Conservation (phyloP, 2,329 filamentous ascomycete genomes). For the Trichoderma harzianum region DNA sequence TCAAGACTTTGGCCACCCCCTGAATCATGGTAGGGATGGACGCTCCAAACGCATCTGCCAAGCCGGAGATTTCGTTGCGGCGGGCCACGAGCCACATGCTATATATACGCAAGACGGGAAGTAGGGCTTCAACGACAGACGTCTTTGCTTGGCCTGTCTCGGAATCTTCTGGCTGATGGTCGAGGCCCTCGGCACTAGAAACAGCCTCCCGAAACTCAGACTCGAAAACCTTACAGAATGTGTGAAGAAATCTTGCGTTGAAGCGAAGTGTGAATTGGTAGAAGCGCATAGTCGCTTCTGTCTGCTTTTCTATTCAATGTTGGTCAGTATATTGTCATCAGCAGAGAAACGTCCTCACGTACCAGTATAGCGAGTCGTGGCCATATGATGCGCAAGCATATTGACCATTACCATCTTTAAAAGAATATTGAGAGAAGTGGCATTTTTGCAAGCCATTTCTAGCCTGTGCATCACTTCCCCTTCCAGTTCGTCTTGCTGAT, state of each 20-base stretch:
- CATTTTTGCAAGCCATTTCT: slow-evolving; percentile 67
- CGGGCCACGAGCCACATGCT: slow-evolving; percentile 51
- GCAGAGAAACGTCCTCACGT: slow-evolving; percentile 19
- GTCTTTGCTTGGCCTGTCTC: slow-evolving; percentile 30
- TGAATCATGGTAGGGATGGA: slow-evolving; percentile 46
- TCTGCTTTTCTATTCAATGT: slow-evolving; percentile 43
- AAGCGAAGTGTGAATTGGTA: slow-evolving; percentile 69
- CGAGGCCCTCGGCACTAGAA: slow-evolving; percentile 21
- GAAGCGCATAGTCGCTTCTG: slow-evolving; percentile 42
- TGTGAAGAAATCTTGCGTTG: slow-evolving; percentile 73
- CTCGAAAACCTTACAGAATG: slow-evolving; percentile 66
- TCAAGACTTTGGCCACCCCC: slow-evolving; percentile 45
- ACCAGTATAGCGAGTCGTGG: slow-evolving; percentile 39
- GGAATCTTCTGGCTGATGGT: slow-evolving; percentile 25
- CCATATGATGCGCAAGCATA: slow-evolving; percentile 76
- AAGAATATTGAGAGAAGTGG: slow-evolving; percentile 61
- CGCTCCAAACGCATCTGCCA: slow-evolving; percentile 43
- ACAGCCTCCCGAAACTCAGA: slow-evolving; percentile 55
- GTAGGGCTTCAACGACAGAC: slow-evolving; percentile 39
- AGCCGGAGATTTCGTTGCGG: slow-evolving; percentile 45
- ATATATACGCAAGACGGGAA: slow-evolving; percentile 53
- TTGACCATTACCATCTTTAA: slow-evolving; percentile 83
- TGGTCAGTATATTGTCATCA: not conserved
- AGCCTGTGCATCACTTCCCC: slow-evolving; percentile 79
- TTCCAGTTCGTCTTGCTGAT: slow-evolving; percentile 70